Base-by-base conservation (phyloP, 1,284 basidiomycete species). In the Tilletia horrida region DNA sequence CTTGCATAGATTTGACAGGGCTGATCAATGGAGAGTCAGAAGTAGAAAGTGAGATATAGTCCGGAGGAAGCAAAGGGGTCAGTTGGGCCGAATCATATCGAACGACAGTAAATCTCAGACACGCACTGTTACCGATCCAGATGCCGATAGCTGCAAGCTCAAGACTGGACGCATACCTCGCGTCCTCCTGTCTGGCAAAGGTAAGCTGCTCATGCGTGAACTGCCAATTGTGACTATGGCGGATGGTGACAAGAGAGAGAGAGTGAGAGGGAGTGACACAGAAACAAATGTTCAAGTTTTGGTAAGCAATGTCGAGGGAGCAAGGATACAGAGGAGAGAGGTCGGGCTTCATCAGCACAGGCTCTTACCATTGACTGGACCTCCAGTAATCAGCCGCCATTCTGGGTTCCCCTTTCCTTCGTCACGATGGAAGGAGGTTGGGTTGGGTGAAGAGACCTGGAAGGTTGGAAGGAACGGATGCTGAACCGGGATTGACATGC, bases 1-100 rank as follows among this genome's bases (percentile, higher is more conserved):
- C 83, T 92, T 93, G 45, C 91, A 91, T 1, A 98, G 86, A 81
- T 91, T 91, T 29, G 89, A 88, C 57, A 97, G 91, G 14, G 91
- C 75, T 74, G 72, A 7, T 31, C 42, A 7, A 31, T 1, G 23
- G n/a, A 57, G 2, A 11, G 18, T 48, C 27, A 27, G 23, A 25
- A 18, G 31, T 40, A 4, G 23, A 62, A 23, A 3, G 16, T 35
- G n/a, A 7, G 29, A 3, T 16, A 18, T 9, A 43, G 62, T 35
- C 44, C 14, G 16, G 1, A 16, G 48, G 43, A 25, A 21, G n/a
- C 27, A 48, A 16, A 48, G 31, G 23, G 18, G 21, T 35, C 21
- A n/a, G 13, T 3, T 45, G 3, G 62, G 18, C 35, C 11, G 21
- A 35, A 40, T 27, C 1, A 14, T 21, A 31, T 21, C 6, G 45